Conservation (phyloP, 1,284 basidiomycete species). For the Gymnopus androsaceus region DNA sequence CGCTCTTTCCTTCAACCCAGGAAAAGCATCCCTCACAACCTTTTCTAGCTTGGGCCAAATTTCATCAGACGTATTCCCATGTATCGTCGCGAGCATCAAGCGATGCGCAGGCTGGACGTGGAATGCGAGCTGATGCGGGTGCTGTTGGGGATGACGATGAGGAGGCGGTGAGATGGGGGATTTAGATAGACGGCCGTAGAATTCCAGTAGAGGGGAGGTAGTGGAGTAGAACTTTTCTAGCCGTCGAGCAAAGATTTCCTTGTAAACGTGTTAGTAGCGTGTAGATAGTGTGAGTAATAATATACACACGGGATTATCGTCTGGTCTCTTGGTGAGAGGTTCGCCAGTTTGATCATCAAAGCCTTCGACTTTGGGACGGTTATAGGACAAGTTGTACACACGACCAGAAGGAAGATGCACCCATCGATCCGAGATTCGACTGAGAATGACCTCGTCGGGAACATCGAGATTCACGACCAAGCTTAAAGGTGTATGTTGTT, state of each 20-base stretch:
- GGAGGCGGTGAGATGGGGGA: slow-evolving; percentile 24
- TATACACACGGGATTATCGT: slow-evolving; percentile 13
- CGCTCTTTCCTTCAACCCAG: slow-evolving; percentile 55
- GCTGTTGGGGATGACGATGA: slow-evolving; percentile 38
- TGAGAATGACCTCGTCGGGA: slow-evolving; percentile 85
- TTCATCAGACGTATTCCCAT: slow-evolving; percentile 86
- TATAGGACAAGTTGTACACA: slow-evolving; percentile 93
- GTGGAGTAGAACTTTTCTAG: slow-evolving; percentile 83
- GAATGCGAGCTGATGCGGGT: slow-evolving; percentile 52
- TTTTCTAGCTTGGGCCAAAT: slow-evolving; percentile 86
- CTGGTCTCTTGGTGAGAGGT: slow-evolving; percentile 15
- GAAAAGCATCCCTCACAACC: slow-evolving; percentile 59
- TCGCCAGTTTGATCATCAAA: slow-evolving; percentile 14
- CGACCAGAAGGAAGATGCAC: slow-evolving; percentile 82
- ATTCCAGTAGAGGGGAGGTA: slow-evolving; percentile 83
- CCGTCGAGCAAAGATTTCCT: slow-evolving; percentile 84
- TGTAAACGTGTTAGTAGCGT: slow-evolving; percentile 30
- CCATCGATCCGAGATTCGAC: slow-evolving; percentile 94
- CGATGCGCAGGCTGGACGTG: slow-evolving; percentile 39
- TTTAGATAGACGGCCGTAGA: slow-evolving; percentile 58
- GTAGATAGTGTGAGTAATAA: background rate
- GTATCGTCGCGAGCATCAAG: slow-evolving; percentile 70
- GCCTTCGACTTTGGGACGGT: slow-evolving; percentile 79
- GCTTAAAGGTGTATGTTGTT: slow-evolving; percentile 15
- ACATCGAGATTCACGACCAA: slow-evolving; percentile 87